These are phyloP conservation scores for Lactarius indigo DNA, from an alignment of 768 basidiomycete species.

Conservation along the genomic window DNA sequence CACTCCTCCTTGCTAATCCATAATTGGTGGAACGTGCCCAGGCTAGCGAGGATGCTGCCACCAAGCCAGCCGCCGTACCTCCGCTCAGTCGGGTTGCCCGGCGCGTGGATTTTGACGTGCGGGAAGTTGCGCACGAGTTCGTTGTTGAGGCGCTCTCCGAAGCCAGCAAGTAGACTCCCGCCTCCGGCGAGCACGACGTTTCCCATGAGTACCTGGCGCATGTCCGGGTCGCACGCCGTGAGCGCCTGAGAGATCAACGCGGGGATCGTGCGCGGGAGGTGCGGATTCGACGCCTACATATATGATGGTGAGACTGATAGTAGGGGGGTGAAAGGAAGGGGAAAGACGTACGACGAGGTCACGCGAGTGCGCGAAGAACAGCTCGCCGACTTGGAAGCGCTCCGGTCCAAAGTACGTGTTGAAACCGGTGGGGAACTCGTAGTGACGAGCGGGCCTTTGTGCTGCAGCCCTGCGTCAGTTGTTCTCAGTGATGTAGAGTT, in stretches of 20 bases:
- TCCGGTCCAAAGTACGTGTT: constrained; percentile 79
- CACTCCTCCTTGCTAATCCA: constrained; percentile 95
- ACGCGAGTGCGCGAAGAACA: constrained; percentile 74
- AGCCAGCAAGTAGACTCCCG: constrained; percentile 80
- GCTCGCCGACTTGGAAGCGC: constrained; percentile 81
- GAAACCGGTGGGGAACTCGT: constrained; percentile 96
- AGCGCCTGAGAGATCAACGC: constrained; percentile 75
- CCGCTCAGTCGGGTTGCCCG: constrained; percentile 86
- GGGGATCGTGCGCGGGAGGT: constrained; percentile 71
- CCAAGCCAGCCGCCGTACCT: constrained; percentile 94
- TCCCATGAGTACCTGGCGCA: constrained; percentile 83
- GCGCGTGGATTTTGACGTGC: constrained; percentile 89
- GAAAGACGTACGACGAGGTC: constrained; percentile 30
- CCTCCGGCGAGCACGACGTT: constrained; percentile 98
- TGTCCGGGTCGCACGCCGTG: constrained; percentile 83
- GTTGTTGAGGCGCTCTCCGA: constrained; percentile 74
- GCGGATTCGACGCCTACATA: constrained; percentile 50
- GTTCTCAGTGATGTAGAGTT: neutral
- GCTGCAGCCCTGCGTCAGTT: constrained; percentile 50
- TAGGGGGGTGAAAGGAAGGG: no score
- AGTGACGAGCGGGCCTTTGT: constrained; percentile 57
- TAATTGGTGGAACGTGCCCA: constrained; percentile 97
- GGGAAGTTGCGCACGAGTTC: constrained; percentile 76
- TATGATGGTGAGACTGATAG: neutral
- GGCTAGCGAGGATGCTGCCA: constrained; percentile 88